Conservation (phyloP, 768 basidiomycete species). For the Psilocybe cyanescens region DNA sequence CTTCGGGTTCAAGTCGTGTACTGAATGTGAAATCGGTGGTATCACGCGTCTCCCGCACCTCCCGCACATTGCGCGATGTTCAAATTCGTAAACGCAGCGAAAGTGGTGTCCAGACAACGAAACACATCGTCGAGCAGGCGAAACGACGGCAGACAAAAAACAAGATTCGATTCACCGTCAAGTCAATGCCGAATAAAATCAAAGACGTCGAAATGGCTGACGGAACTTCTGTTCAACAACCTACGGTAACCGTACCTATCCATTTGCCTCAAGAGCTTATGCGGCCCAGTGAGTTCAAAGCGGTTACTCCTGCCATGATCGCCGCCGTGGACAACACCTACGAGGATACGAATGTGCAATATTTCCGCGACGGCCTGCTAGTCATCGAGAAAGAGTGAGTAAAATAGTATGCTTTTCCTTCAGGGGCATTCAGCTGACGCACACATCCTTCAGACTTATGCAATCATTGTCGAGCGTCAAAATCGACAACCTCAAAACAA, state of each 20-base stretch:
- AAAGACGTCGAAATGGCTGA: slow-evolving; percentile 38
- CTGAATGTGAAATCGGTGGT: not conserved
- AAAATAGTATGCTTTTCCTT: slow-evolving; percentile 8
- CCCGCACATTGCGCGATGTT: not conserved
- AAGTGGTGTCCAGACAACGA: slow-evolving; percentile 24
- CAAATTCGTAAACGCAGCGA: not conserved
- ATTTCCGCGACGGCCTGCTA: slow-evolving; percentile 55
- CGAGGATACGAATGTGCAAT: slow-evolving; percentile 49
- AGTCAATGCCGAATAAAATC: slow-evolving; percentile 5
- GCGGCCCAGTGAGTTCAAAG: slow-evolving; percentile 52
- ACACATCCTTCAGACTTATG: slow-evolving; percentile 33
- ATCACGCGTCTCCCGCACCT: not conserved
- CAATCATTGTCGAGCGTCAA: slow-evolving; percentile 43
- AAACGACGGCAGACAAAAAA: slow-evolving; percentile 33
- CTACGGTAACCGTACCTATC: slow-evolving; percentile 19
- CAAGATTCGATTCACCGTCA: slow-evolving; percentile 32
- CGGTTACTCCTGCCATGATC: too few species aligned
- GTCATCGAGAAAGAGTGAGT: slow-evolving; percentile 45
- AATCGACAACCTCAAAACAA: slow-evolving; percentile 30
- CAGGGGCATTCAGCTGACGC: not conserved
- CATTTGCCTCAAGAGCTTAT: slow-evolving; percentile 55
- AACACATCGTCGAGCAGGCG: slow-evolving; percentile 40
- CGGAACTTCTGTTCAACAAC: slow-evolving; percentile 23
- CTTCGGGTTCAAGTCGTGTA: not conserved
- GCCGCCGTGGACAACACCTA: slow-evolving; percentile 51